Conservation (phyloP, 345 rosid species). For the Corymbia maculata region DNA sequence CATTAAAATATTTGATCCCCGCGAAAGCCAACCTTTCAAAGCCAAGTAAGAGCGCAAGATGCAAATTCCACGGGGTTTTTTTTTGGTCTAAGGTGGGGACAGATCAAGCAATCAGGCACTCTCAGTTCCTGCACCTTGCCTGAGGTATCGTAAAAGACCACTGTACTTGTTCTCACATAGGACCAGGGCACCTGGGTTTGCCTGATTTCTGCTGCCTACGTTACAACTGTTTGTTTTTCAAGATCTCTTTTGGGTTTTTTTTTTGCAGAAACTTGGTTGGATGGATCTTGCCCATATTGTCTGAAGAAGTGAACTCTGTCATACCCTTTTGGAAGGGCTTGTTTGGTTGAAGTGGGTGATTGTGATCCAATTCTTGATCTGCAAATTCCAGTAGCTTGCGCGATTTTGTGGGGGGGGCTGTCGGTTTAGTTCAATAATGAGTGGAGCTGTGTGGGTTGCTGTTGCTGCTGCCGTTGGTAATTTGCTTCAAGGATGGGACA, state of each 20-base stretch:
- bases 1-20: not conserved
- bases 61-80: not conserved
- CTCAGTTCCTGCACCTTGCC: not conserved
- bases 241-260: not conserved
- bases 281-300: not conserved
- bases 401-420: not conserved
- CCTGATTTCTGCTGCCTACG: not conserved
- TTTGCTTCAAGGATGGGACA: constrained; percentile 12
- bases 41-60: not conserved
- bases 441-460: constrained; percentile 12
- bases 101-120: not conserved
- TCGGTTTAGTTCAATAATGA: not conserved
- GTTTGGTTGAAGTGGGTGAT: not conserved
- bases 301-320: not conserved
- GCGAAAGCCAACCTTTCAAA: not conserved
- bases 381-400: not conserved
- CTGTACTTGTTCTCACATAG: not conserved
- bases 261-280: not conserved
- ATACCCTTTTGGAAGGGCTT: not conserved
- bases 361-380: not conserved
- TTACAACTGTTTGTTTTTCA: not conserved
- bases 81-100: not conserved
- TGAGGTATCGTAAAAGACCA: not conserved
- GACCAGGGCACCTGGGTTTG: not conserved
- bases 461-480: constrained; percentile 15